phyloP scores from a whole-genome alignment of 1,284 basidiomycete genomes.

The Apiotrichum sp. region DNA sequence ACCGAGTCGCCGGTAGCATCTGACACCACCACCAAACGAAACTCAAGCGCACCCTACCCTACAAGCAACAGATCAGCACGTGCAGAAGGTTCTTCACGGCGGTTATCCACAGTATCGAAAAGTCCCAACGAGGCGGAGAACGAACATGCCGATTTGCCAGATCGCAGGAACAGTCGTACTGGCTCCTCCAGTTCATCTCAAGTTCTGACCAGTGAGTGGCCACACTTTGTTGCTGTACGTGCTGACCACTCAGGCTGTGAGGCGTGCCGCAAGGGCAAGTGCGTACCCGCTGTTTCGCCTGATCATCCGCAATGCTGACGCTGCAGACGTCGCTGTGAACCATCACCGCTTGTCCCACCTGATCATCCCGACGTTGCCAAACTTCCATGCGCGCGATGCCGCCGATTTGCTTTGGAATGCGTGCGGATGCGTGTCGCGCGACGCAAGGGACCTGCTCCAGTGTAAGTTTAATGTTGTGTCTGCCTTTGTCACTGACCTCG shows the following conservation, averaged over 20 bases:
- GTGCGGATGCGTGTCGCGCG: conserved; percentile 30
- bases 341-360: conserved; percentile 36
- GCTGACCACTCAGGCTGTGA: conserved; percentile 22
- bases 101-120: no score
- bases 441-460: conserved; percentile 37
- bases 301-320: conserved; percentile 14
- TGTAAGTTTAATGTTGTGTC: conserved; percentile 21
- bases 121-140: no score
- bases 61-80: no score
- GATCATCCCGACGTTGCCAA: conserved; percentile 39
- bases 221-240: no score
- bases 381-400: conserved; percentile 38
- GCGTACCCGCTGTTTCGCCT: conserved; percentile 4
- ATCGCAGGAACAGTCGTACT: no score
- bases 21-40: no score
- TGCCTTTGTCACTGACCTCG: background rate
- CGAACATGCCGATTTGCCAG: no score
- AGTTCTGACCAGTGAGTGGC: background rate
- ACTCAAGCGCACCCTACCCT: no score
- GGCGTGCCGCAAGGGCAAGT: conserved; percentile 35
- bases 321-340: conserved; percentile 39
- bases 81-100: background rate
- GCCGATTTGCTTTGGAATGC: conserved; percentile 39
- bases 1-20: no score
- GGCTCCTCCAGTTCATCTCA: no score